These are phyloP conservation scores for Dioscorea cayenensis DNA, from an alignment of 116 monocot species.

Conservation along the genomic window DNA sequence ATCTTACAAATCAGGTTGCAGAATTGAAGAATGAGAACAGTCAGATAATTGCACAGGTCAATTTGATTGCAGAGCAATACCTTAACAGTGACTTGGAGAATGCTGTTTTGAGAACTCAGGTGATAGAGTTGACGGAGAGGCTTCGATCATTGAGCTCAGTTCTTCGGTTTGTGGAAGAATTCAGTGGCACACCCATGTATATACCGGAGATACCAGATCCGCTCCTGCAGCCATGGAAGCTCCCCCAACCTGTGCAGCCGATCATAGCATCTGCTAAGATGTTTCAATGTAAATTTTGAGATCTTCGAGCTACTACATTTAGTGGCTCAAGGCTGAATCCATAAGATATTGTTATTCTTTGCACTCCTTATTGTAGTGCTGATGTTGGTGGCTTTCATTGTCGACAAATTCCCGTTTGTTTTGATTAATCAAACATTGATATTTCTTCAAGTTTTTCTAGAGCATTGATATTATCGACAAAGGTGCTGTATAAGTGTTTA, in stretches of 20 bases:
- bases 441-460: no score
- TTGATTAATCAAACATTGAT: no score
- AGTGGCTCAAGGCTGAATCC: no score
- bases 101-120: conserved; percentile 29
- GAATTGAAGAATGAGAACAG: conserved; percentile 30
- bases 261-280: conserved; percentile 32
- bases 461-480: no score
- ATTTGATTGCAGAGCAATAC: conserved; percentile 22
- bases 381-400: no score
- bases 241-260: conserved; percentile 30
- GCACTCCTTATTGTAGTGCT: no score
- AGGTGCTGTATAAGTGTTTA: no score
- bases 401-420: no score
- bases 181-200: conserved; percentile 50
- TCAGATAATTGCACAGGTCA: conserved; percentile 19
- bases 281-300: conserved; percentile 33
- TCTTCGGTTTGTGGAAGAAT: conserved; percentile 34
- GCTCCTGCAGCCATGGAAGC: conserved; percentile 55
- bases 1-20: conserved; percentile 25
- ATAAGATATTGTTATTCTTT: no score
- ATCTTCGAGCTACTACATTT: not conserved
- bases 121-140: conserved; percentile 39
- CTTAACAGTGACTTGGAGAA: conserved; percentile 31
- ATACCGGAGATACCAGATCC: conserved; percentile 60
- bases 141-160: conserved; percentile 48